Evolutionary conservation across 1,139 yeast genomes (phyloP).

Genomic region (Geotrichum restrictum): DNA sequence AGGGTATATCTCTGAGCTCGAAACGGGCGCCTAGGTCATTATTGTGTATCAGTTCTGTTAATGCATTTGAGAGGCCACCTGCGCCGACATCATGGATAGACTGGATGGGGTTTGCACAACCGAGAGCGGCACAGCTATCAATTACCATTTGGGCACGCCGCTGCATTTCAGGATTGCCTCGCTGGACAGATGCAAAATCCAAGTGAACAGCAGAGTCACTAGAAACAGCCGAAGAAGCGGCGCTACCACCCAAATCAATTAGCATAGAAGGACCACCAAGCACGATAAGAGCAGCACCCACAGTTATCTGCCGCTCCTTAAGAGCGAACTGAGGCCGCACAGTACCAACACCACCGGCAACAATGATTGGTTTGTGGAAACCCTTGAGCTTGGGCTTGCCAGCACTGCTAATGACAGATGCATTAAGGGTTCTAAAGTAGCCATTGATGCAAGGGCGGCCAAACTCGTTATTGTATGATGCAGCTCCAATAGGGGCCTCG

Average conservation of each 20-base stretch:
- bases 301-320: slow-evolving; percentile 81
- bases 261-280: slow-evolving; percentile 99
- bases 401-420: slow-evolving; percentile 59
- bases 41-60: slow-evolving; percentile 96
- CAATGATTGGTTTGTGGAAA: slow-evolving; percentile 97
- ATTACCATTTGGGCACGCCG: slow-evolving; percentile 98
- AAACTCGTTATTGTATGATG: slow-evolving; percentile 96
- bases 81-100: slow-evolving; percentile 99
- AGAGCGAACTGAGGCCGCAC: slow-evolving; percentile 90
- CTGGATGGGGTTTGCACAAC: slow-evolving; percentile 79
- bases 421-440: slow-evolving; percentile 91
- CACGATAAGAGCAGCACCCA: slow-evolving; percentile 88
- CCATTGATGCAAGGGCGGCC: slow-evolving; percentile 98
- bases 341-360: slow-evolving; percentile 98
- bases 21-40: slow-evolving; percentile 91
- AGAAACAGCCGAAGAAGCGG: slow-evolving; percentile 91
- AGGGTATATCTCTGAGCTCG: slow-evolving; percentile 84
- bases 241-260: slow-evolving; percentile 99
- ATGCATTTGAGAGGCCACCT: slow-evolving; percentile 95
- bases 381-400: slow-evolving; percentile 81
- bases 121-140: slow-evolving; percentile 85
- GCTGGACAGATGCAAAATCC: slow-evolving; percentile 97
- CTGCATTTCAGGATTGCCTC: slow-evolving; percentile 99
- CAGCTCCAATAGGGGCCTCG: slow-evolving; percentile 96
- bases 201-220: slow-evolving; percentile 94